Conservation (phyloP, 1,284 basidiomycete species). For the Trichosporon sp. region DNA sequence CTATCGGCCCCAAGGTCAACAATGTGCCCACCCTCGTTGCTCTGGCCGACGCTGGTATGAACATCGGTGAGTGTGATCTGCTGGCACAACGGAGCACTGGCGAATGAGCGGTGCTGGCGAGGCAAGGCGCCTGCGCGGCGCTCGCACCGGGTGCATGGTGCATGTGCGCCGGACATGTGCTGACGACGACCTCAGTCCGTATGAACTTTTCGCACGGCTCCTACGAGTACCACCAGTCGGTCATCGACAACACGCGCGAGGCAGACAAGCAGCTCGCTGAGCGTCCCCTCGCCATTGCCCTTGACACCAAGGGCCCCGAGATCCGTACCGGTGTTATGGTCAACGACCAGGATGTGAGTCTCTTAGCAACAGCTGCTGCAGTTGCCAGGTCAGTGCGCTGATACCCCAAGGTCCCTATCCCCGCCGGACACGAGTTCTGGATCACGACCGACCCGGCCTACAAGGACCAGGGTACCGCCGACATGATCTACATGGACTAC, state of each 20-base stretch:
- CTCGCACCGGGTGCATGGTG: neutral
- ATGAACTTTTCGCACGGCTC: conserved; percentile 98
- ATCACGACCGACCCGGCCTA: conserved; percentile 81
- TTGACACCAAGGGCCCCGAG: conserved; percentile 99
- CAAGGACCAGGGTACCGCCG: conserved; percentile 71
- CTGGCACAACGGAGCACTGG: too few species aligned
- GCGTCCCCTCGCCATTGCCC: conserved; percentile 92
- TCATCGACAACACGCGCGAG: conserved; percentile 90
- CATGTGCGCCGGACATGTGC: neutral
- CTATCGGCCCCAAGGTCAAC: conserved; percentile 94
- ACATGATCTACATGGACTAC: conserved; percentile 86
- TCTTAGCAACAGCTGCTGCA: neutral
- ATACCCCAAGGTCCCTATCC: conserved; percentile 62
- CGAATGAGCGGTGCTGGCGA: too few species aligned
- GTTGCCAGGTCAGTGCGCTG: neutral
- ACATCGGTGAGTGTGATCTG: conserved; percentile 68
- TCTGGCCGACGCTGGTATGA: conserved; percentile 82
- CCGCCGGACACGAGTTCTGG: conserved; percentile 90
- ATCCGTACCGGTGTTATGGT: conserved; percentile 95
- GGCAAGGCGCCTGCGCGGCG: neutral
- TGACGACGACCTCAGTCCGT: conserved; percentile 59
- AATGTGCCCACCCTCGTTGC: conserved; percentile 73
- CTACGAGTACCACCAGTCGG: conserved; percentile 95
- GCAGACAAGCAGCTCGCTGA: conserved; percentile 67
- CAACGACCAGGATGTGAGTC: conserved; percentile 74